Percentiles rank a stretch among this genome's conserved stretches.
Conservation (phyloP, 805 yeast species). For the Teunomyces tritomae region DNA sequence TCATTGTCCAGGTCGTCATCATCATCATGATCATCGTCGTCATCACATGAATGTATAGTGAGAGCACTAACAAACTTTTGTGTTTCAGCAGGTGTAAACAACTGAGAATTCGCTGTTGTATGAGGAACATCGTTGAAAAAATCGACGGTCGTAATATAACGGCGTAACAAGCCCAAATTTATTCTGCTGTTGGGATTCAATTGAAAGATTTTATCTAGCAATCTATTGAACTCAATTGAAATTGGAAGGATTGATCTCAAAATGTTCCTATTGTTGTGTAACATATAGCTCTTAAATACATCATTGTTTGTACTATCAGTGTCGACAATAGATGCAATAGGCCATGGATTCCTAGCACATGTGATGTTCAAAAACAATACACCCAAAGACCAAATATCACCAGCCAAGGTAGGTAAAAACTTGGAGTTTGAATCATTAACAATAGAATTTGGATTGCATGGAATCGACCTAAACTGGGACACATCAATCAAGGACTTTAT, state of each 20-base stretch:
- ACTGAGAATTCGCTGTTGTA: not conserved
- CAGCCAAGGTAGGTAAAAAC: constrained; percentile 65
- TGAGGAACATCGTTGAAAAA: constrained; percentile 25
- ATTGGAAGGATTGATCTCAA: constrained; percentile 71
- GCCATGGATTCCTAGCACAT: constrained; percentile 89
- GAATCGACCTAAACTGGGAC: constrained; percentile 20
- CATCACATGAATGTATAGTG: constrained; percentile 2
- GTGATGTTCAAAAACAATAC: constrained; percentile 76
- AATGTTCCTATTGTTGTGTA: constrained; percentile 45
- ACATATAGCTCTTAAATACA: constrained; percentile 62
- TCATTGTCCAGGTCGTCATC: constrained; percentile 4
- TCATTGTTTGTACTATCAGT: constrained; percentile 41
- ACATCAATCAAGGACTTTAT: constrained; percentile 29
- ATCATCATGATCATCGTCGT: not conserved
- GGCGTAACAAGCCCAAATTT: constrained; percentile 36
- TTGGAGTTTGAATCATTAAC: constrained; percentile 22
- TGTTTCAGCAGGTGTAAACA: constrained; percentile 2
- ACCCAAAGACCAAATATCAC: constrained; percentile 87
- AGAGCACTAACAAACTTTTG: constrained; percentile 3
- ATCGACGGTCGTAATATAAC: constrained; percentile 33
- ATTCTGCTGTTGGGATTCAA: constrained; percentile 51
- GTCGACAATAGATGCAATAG: constrained; percentile 61
- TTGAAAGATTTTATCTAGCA: constrained; percentile 46
- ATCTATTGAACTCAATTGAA: constrained; percentile 54
- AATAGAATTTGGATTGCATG: constrained; percentile 11